phyloP scores from a whole-genome alignment of 2,329 filamentous ascomycete species.

The Pseudogymnoascus sp. region DNA sequence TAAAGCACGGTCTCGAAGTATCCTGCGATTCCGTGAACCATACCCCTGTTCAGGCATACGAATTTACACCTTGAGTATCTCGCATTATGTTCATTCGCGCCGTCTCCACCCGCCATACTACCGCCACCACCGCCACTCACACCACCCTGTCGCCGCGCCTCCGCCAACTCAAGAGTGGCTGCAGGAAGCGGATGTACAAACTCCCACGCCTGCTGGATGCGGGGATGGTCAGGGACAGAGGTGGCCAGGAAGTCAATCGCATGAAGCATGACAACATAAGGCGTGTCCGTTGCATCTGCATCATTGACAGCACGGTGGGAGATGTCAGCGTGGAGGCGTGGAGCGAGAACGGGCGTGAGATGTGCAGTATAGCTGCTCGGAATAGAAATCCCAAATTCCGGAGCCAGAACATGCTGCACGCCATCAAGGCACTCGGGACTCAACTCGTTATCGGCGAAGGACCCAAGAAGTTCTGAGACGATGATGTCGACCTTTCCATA shows the following conservation, averaged over 20 bases:
- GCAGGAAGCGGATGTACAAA: slow-evolving; percentile 69
- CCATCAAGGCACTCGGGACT: slow-evolving; percentile 95
- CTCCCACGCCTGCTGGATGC: slow-evolving; percentile 73
- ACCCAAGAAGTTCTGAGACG: slow-evolving; percentile 87
- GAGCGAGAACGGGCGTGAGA: slow-evolving; percentile 83
- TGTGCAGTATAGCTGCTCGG: slow-evolving; percentile 90
- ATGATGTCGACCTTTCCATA: slow-evolving; percentile 78
- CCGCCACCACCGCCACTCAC: slow-evolving; percentile 61
- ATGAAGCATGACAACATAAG: slow-evolving; percentile 90
- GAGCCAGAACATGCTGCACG: slow-evolving; percentile 78
- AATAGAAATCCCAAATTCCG: slow-evolving; percentile 82
- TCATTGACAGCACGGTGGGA: slow-evolving; percentile 54
- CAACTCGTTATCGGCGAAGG: slow-evolving; percentile 94
- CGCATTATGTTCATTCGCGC: slow-evolving; percentile 85
- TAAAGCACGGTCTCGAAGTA: slow-evolving; percentile 98
- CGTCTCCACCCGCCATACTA: slow-evolving; percentile 66
- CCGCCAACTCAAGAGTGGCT: slow-evolving; percentile 46
- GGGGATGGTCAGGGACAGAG: slow-evolving; percentile 46
- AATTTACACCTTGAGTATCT: slow-evolving; percentile 75
- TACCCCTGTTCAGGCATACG: slow-evolving; percentile 68
- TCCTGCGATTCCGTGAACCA: slow-evolving; percentile 83
- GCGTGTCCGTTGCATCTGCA: slow-evolving; percentile 73
- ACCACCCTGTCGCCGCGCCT: slow-evolving; percentile 55
- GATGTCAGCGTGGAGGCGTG: slow-evolving; percentile 78
- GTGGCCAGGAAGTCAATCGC: slow-evolving; percentile 80